These are phyloP conservation scores for Xerocomus subilludens DNA, from an alignment of 1,284 basidiomycete genomes.

Conservation along the genomic window DNA sequence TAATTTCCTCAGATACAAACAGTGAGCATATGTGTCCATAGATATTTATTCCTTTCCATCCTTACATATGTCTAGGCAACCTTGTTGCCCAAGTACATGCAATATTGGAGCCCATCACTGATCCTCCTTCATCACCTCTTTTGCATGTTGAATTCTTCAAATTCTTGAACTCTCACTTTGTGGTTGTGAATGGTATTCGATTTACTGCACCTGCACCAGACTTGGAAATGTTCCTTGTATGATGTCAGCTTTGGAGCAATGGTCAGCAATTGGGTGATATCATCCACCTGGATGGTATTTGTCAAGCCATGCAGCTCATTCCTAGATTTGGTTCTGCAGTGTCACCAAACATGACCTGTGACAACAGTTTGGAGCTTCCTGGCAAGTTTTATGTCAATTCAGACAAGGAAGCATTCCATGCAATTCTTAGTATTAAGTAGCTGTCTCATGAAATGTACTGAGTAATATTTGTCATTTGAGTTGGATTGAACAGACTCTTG, in stretches of 20 bases:
- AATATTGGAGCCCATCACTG: not conserved
- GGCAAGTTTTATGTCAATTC: conserved; percentile 31
- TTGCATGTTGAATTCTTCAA: conserved; percentile 9
- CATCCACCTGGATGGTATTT: not conserved
- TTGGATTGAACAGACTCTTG: too few relatives aligned
- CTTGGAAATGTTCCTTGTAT: not conserved
- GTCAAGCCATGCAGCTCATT: conserved; percentile 18
- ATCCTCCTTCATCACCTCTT: not conserved
- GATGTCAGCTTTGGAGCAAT: not conserved
- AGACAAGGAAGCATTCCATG: conserved; percentile 30
- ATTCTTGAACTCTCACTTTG: conserved; percentile 2
- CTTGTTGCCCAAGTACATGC: not conserved
- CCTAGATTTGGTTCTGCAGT: conserved; percentile 15
- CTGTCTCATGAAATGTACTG: not conserved
- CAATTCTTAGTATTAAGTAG: conserved; percentile 5
- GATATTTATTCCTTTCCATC: too few relatives aligned
- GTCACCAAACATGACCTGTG: conserved; percentile 7
- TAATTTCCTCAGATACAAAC: not conserved
- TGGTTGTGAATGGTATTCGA: not conserved
- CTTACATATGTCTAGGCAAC: conserved; percentile 8
- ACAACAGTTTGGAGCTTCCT: conserved; percentile 19
- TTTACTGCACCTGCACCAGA: not conserved
- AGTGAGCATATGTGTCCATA: not conserved
- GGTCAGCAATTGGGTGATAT: not conserved
- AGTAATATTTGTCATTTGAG: too few relatives aligned